phyloP scores from a whole-genome alignment of 306 rosid genomes.

The Carpinus fangiana region DNA sequence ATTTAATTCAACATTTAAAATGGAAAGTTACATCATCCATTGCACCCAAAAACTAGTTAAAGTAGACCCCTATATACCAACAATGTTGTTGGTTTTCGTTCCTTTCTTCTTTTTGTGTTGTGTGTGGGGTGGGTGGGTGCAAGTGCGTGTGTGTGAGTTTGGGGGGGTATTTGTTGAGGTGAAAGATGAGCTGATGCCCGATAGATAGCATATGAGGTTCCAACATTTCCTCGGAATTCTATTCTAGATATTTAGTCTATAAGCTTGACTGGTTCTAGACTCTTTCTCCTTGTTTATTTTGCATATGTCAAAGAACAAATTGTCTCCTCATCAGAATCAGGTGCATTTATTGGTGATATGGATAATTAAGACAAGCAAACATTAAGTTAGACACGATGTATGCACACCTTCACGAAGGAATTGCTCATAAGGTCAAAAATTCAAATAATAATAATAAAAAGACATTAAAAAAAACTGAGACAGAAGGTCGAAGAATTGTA shows the following conservation, averaged over 20 bases:
- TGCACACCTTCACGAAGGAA: not conserved
- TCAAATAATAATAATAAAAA: too few species aligned
- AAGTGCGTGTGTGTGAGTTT: too few species aligned
- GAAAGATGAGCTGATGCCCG: not conserved
- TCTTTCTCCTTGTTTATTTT: not conserved
- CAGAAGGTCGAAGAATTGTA: slow-evolving; percentile 12
- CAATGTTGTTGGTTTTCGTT: not conserved
- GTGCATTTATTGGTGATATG: not conserved
- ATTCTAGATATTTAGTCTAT: not conserved
- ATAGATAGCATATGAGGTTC: not conserved
- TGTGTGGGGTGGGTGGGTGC: too few species aligned
- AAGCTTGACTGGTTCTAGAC: not conserved
- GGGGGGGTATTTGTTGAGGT: not conserved
- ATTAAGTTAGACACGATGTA: not conserved
- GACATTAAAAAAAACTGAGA: too few species aligned
- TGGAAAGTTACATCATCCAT: not conserved
- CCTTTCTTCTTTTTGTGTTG: too few species aligned
- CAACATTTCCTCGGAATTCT: not conserved
- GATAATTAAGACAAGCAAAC: not conserved
- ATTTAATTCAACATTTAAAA: not conserved
- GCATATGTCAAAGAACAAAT: not conserved
- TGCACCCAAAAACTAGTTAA: not conserved
- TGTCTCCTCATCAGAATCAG: not conserved
- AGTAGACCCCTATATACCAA: not conserved
- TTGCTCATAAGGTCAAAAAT: slow-evolving; percentile 16